Conservation (phyloP, 768 basidiomycete genomes). For the Fomitopsis serialis region DNA sequence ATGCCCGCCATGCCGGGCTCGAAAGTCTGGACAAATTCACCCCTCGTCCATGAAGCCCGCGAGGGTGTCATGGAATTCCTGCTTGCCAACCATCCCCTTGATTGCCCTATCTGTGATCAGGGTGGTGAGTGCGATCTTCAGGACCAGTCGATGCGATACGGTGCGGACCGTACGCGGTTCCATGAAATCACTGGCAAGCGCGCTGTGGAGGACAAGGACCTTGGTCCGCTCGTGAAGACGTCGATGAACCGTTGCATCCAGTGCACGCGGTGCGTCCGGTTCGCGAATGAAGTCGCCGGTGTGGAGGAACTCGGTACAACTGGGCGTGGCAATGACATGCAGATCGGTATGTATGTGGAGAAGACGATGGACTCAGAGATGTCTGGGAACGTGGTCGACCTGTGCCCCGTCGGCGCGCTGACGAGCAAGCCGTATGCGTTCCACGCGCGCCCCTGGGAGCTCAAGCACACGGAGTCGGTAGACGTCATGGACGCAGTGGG, state of each 20-base stretch:
- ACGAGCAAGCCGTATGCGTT: slow-evolving; percentile 99
- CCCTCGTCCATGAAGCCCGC: slow-evolving; percentile 85
- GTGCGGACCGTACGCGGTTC: slow-evolving; percentile 95
- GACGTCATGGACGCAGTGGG: slow-evolving; percentile 96
- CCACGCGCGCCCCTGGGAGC: slow-evolving; percentile 96
- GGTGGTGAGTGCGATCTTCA: slow-evolving; percentile 98
- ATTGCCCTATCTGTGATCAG: slow-evolving; percentile 98
- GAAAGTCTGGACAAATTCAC: slow-evolving; percentile 91
- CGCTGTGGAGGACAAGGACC: slow-evolving; percentile 96
- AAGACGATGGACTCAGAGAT: slow-evolving; percentile 97
- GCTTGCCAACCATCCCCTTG: slow-evolving; percentile 94
- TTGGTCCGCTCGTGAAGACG: slow-evolving; percentile 97
- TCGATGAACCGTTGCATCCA: slow-evolving; percentile 99
- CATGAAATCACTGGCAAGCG: slow-evolving; percentile 98
- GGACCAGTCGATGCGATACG: slow-evolving; percentile 99
- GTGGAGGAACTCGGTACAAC: slow-evolving; percentile 97
- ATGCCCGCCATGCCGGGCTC: slow-evolving; percentile 97
- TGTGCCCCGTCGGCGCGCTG: slow-evolving; percentile 96
- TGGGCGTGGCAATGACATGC: slow-evolving; percentile 95
- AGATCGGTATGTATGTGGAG: slow-evolving; percentile 97
- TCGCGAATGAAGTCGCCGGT: slow-evolving; percentile 98
- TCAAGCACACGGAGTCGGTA: slow-evolving; percentile 95
- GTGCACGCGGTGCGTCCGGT: slow-evolving; percentile 97
- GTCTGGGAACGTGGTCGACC: slow-evolving; percentile 94
- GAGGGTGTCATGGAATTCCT: slow-evolving; percentile 99